A percentile compares a stretch with the other conserved stretches of the same genome.
These are phyloP conservation scores for Fusarium scirpi DNA, from an alignment of 2,329 filamentous ascomycete species.

Conservation along the genomic window DNA sequence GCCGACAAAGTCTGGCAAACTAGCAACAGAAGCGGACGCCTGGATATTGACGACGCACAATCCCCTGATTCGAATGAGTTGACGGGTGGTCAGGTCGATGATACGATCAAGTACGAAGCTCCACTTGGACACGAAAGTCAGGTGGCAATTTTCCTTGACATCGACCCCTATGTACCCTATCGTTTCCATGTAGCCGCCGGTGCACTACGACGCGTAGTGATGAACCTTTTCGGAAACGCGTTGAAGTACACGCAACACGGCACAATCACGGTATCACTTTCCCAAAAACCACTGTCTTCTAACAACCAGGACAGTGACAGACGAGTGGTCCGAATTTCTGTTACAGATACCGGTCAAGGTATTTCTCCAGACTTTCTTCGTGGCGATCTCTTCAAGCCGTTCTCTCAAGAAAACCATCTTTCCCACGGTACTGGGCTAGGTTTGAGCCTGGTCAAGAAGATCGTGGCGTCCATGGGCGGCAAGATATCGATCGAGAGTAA, in stretches of 20 bases:
- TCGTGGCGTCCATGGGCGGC: conserved; percentile 70
- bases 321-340: conserved; percentile 54
- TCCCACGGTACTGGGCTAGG: conserved; percentile 73
- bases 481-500: conserved; percentile 67
- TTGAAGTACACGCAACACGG: conserved; percentile 67
- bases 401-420: conserved; percentile 72
- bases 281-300: conserved; percentile 29
- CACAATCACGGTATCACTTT: conserved; percentile 48
- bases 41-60: background rate
- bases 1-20: conserved; percentile 29
- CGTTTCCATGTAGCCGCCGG: conserved; percentile 66
- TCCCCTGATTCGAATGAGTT: background rate
- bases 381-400: conserved; percentile 72
- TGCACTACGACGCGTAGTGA: conserved; percentile 64
- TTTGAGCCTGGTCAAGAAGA: conserved; percentile 71
- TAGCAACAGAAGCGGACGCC: conserved; percentile 1
- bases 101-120: conserved; percentile 4
- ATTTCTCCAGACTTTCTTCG: conserved; percentile 74
- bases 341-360: conserved; percentile 74
- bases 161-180: conserved; percentile 63
- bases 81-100: conserved; percentile 1
- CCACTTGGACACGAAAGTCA: conserved; percentile 29
- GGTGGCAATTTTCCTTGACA: conserved; percentile 49
- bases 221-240: conserved; percentile 73
- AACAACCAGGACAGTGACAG: conserved; percentile 2